A percentile compares a stretch with the other conserved stretches of the same genome.
These are phyloP conservation scores for Backusella sp. DNA, from an alignment of 192 early-diverging fungal species.

Conservation along the genomic window DNA sequence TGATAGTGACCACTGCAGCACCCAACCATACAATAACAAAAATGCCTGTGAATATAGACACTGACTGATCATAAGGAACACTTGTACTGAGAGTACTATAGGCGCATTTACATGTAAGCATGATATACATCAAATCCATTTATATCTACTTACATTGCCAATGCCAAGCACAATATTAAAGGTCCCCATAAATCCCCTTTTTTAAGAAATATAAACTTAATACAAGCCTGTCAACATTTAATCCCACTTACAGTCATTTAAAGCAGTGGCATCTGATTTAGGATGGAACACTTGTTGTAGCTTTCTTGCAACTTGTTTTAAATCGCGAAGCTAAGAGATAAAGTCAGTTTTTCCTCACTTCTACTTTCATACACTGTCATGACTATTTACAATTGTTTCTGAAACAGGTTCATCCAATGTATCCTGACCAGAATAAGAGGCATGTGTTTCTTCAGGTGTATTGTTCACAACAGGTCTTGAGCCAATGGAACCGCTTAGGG, in stretches of 20 bases:
- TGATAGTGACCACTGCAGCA: conserved; percentile 92
- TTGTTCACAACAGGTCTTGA: neutral
- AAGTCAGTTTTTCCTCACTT: neutral
- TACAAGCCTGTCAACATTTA: conserved; percentile 28
- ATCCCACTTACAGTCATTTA: conserved; percentile 66
- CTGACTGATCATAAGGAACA: conserved; percentile 77
- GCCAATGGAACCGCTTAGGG: conserved; percentile 31
- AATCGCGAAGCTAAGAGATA: conserved; percentile 63
- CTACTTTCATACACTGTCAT: neutral
- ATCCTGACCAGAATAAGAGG: conserved; percentile 43
- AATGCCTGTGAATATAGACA: conserved; percentile 85
- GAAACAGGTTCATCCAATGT: conserved; percentile 96
- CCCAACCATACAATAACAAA: conserved; percentile 97
- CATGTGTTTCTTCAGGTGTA: neutral
- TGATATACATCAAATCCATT: neutral
- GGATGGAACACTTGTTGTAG: conserved; percentile 73
- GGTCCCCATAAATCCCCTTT: conserved; percentile 97
- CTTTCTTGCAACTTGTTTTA: conserved; percentile 70
- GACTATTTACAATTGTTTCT: conserved; percentile 74
- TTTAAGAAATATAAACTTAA: conserved; percentile 31
- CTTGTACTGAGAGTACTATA: conserved; percentile 73
- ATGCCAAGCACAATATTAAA: conserved; percentile 84
- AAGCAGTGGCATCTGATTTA: conserved; percentile 56
- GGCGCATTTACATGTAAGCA: neutral
- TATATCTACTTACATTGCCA: conserved; percentile 71